Evolutionary conservation across 192 early-diverging fungal genomes (phyloP), one percentile per base, ranked within the genome.

Genomic region (Oehlia diaphana): DNA sequence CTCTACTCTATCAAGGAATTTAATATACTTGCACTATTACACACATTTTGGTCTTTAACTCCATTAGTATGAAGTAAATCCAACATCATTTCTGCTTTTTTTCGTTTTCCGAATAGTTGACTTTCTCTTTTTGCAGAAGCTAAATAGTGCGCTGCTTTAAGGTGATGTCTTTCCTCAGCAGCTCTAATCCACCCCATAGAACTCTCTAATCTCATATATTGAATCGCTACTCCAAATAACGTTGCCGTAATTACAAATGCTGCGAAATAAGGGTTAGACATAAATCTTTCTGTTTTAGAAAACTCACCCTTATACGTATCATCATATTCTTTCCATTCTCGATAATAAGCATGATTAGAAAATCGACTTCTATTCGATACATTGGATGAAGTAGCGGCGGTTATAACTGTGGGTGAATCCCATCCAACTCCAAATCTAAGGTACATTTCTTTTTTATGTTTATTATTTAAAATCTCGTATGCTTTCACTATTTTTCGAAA

Each of bases 401-500:
- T 50, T 50, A 14, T 10, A 50, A 50, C 49, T 50, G 14, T 16
- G 4, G 50, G 50, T 13, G 14, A 58, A 16, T 84, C 77, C 83
- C 83, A 84, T 0, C 83, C 83, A 28, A 73, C n/a, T 2, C 83
- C 83, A 26, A 37, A 68, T 9, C 64, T 50, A 14, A 82, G 33
- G 53, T 84, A 84, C 9, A 79, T 19, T n/a, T 77, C 49, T 33
- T 76, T 79, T 21, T 66, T 61, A 14, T 42, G 28, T 21, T 44
- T 79, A 68, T 84, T 64, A 9, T 49, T 66, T 9, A 84, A 58
- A 47, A 84, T 49, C 42, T 82, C 81, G 49, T 84, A 84, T 49
- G 83, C 83, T 47, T 72, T 63, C 9, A 70, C 63, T 13, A 84
- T 53, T 74, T 82, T 68, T 44, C 73, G 74, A 76, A 84, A 84